Conservation (phyloP, 140 eudicot genomes). For the Bidens hawaiensis region DNA sequence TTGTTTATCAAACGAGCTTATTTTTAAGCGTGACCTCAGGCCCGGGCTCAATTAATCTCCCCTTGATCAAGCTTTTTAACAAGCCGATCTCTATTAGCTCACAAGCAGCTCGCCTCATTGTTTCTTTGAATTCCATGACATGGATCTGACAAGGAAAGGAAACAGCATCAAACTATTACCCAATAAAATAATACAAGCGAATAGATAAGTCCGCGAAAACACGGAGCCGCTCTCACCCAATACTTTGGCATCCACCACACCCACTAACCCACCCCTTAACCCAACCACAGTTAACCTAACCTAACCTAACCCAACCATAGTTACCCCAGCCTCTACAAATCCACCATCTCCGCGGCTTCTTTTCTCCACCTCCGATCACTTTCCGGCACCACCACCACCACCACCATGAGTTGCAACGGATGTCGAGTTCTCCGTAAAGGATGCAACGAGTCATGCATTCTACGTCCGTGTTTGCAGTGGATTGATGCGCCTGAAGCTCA, state of each 20-base stretch:
- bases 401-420: neutral
- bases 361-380: no score
- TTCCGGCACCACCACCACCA: no score
- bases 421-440: neutral
- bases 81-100: no score
- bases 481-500: constrained; percentile 66
- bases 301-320: neutral
- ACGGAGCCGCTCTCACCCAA: constrained; percentile 13
- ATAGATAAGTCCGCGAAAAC: constrained; percentile 7
- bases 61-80: no score
- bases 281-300: neutral
- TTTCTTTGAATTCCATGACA: neutral
- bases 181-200: neutral
- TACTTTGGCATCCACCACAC: constrained; percentile 1
- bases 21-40: no score
- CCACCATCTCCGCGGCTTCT: neutral
- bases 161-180: neutral
- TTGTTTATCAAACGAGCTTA: no score
- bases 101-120: no score
- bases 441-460: neutral
- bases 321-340: neutral
- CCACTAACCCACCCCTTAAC: neutral
- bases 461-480: neutral
- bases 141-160: neutral
- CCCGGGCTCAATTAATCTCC: no score